A percentile compares a stretch with the other conserved stretches of the same genome.
Evolutionary conservation across 257 asterid genomes (phyloP).

Genomic region (Haberlea rhodopensis): DNA sequence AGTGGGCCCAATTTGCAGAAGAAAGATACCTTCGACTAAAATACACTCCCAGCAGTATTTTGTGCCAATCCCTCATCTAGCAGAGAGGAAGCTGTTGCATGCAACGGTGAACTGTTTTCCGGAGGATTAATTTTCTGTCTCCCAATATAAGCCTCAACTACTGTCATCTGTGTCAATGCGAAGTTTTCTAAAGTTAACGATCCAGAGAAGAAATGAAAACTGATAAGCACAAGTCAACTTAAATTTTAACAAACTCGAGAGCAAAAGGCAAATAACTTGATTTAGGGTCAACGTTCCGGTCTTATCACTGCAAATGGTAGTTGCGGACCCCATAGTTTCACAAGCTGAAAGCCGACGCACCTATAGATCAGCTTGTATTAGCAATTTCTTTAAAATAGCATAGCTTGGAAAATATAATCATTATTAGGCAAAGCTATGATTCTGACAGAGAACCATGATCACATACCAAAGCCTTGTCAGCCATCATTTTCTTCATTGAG

Average conservation of each 20-base stretch:
- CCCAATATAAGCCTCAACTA: constrained; percentile 82
- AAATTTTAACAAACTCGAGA: constrained; percentile 20
- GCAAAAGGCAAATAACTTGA: constrained; percentile 47
- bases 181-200: constrained; percentile 21
- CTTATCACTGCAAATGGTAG: constrained; percentile 96
- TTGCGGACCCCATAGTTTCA: constrained; percentile 98
- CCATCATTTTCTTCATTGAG: constrained; percentile 99
- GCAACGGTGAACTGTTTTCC: constrained; percentile 67
- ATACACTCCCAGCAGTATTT: constrained; percentile 87
- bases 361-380: constrained; percentile 39
- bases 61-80: constrained; percentile 85
- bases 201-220: constrained; percentile 1
- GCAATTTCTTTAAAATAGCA: constrained; percentile 21
- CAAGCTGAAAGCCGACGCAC: constrained; percentile 99
- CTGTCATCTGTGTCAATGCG: constrained; percentile 72
- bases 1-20: background rate
- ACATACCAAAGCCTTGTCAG: constrained; percentile 94
- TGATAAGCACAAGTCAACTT: constrained; percentile 14
- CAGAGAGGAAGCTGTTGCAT: constrained; percentile 52
- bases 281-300: constrained; percentile 94
- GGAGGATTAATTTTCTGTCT: constrained; percentile 56
- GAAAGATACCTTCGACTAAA: constrained; percentile 61
- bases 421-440: constrained; percentile 6
- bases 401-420: constrained; percentile 13
- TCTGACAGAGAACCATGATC: background rate